These are phyloP conservation scores for Calocybe gangraenosa DNA, from an alignment of 768 basidiomycete species.

Conservation along the genomic window DNA sequence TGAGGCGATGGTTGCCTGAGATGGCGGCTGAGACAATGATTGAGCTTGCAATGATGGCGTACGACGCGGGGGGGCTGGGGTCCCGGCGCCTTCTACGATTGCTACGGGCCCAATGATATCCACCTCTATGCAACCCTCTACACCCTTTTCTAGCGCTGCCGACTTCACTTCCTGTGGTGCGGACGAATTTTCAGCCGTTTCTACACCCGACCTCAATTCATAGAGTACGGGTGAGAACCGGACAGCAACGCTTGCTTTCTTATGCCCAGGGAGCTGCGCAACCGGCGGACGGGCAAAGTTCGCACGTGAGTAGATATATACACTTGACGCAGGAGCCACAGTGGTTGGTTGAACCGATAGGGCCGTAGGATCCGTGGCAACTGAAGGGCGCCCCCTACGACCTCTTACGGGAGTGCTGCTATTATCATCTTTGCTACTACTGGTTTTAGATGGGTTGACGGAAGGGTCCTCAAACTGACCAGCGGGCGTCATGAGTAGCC, in stretches of 20 bases:
- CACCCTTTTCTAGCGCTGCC: slow-evolving; percentile 64
- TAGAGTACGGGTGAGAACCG: slow-evolving; percentile 92
- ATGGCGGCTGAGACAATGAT: slow-evolving; percentile 4
- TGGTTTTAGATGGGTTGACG: slow-evolving; percentile 31
- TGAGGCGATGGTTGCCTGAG: slow-evolving; percentile 34
- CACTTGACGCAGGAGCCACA: slow-evolving; percentile 43
- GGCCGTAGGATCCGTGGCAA: slow-evolving; percentile 28
- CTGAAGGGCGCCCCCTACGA: slow-evolving; percentile 49
- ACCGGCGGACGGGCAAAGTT: slow-evolving; percentile 92
- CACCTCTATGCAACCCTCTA: slow-evolving; percentile 56
- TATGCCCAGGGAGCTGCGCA: slow-evolving; percentile 93
- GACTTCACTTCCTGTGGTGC: slow-evolving; percentile 30
- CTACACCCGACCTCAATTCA: slow-evolving; percentile 70
- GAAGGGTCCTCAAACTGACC: slow-evolving; percentile 96
- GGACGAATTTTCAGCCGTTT: slow-evolving; percentile 19
- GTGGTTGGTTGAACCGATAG: slow-evolving; percentile 27
- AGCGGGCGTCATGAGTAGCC: slow-evolving; percentile 89
- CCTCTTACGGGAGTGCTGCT: slow-evolving; percentile 48
- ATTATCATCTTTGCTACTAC: slow-evolving; percentile 25
- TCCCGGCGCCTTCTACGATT: slow-evolving; percentile 11
- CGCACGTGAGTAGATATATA: slow-evolving; percentile 94
- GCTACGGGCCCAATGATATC: slow-evolving; percentile 49
- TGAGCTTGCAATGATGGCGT: slow-evolving; percentile 19
- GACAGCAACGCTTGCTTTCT: slow-evolving; percentile 92
- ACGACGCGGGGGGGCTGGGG: slow-evolving; percentile 30